phyloP scores from a whole-genome alignment of 352 stramenopile genomes.

The Globisporangium carolinianum region DNA sequence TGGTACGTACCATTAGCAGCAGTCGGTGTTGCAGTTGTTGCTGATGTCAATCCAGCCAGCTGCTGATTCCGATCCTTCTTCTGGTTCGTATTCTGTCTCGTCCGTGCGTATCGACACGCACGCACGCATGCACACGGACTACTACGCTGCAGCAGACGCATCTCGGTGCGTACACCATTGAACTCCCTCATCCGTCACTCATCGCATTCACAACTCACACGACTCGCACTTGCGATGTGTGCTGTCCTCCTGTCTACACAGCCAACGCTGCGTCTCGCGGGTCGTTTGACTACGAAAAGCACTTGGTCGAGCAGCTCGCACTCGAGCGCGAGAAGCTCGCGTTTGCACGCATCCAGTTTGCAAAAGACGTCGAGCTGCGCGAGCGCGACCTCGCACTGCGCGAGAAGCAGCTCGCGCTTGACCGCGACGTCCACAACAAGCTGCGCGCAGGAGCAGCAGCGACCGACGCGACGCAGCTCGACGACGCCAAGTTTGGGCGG shows the following conservation, averaged over 20 bases:
- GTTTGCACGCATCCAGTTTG: conserved; percentile 67
- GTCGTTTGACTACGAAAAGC: conserved; percentile 73
- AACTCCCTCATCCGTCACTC: too few species aligned
- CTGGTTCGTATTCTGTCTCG: too few species aligned
- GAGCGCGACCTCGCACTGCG: conserved; percentile 57
- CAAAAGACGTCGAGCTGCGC: conserved; percentile 67
- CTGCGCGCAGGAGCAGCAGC: conserved; percentile 28
- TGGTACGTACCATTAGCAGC: too few species aligned
- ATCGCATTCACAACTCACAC: too few species aligned
- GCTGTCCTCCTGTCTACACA: conserved; percentile 14
- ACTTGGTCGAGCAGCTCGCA: conserved; percentile 60
- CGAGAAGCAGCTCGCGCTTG: conserved; percentile 59
- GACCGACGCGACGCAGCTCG: conserved; percentile 35
- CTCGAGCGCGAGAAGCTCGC: conserved; percentile 65
- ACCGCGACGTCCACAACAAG: conserved; percentile 53
- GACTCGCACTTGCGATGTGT: not conserved
- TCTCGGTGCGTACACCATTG: not conserved
- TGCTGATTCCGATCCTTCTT: too few species aligned
- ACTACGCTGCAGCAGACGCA: not conserved
- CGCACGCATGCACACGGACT: too few species aligned
- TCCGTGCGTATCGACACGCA: not conserved
- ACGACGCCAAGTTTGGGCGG: conserved; percentile 50
- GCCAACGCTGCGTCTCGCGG: conserved; percentile 9
- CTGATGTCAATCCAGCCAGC: too few species aligned
- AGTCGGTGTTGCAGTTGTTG: too few species aligned